phyloP scores from a whole-genome alignment of 768 basidiomycete genomes.

The Mycena capillaripes region DNA sequence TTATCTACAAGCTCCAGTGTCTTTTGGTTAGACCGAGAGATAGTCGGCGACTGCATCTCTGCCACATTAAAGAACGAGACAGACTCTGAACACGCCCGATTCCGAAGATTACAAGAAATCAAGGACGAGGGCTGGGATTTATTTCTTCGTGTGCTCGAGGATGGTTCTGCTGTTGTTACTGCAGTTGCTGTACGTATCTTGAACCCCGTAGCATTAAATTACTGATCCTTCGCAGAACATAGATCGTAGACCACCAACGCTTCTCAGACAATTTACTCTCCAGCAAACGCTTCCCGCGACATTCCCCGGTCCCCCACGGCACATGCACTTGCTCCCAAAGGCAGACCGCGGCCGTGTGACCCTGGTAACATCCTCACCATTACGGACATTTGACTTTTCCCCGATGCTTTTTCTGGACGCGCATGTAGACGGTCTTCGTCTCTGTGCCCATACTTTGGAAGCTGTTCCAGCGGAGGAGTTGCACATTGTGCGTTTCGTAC shows the following conservation, averaged over 20 bases:
- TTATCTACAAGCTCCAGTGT: conserved; percentile 61
- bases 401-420: conserved; percentile 75
- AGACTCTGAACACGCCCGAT: conserved; percentile 60
- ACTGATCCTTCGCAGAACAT: conserved; percentile 72
- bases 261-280: conserved; percentile 81
- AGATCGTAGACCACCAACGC: conserved; percentile 88
- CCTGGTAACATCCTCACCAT: conserved; percentile 76
- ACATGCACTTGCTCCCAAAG: conserved; percentile 69
- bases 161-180: conserved; percentile 81
- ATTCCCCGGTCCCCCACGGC: conserved; percentile 61
- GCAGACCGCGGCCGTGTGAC: conserved; percentile 60
- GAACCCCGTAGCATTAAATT: background rate
- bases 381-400: conserved; percentile 72
- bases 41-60: conserved; percentile 64
- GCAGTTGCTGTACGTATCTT: conserved; percentile 76
- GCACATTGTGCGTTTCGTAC: conserved; percentile 72
- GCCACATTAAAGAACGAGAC: conserved; percentile 52
- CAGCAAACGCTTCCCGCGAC: conserved; percentile 71
- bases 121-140: conserved; percentile 83
- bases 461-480: conserved; percentile 62
- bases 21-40: conserved; percentile 79
- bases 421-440: conserved; percentile 63
- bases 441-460: conserved; percentile 56
- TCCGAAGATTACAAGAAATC: conserved; percentile 70
- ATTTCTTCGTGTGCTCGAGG: conserved; percentile 78